Evolutionary conservation across 1,139 yeast genomes (phyloP).

Genomic region (Debaryomycetaceae sp.): DNA sequence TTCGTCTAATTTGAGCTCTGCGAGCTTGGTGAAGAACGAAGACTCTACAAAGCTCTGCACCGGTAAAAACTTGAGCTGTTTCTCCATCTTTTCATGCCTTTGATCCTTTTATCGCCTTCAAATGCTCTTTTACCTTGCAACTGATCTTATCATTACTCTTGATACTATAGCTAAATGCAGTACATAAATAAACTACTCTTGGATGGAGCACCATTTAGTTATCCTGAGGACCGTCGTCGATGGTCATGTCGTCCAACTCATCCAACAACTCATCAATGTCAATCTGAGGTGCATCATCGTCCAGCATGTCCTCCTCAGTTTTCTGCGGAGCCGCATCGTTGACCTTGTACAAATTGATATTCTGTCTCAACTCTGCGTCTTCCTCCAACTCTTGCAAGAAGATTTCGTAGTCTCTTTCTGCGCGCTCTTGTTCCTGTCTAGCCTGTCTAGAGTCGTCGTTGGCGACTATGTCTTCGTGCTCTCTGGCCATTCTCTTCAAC

Average conservation of each 20-base stretch:
- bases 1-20: constrained; percentile 63
- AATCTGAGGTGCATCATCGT: constrained; percentile 73
- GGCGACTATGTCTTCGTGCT: constrained; percentile 84
- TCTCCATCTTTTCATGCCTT: constrained; percentile 1
- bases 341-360: constrained; percentile 82
- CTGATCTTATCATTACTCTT: not conserved
- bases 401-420: constrained; percentile 91
- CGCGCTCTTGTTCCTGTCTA: constrained; percentile 84
- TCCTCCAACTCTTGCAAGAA: constrained; percentile 98
- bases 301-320: constrained; percentile 47
- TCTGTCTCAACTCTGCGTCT: constrained; percentile 90
- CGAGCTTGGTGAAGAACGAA: constrained; percentile 73
- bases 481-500: constrained; percentile 96
- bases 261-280: constrained; percentile 82
- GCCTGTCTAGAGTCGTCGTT: constrained; percentile 74
- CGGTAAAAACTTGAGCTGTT: constrained; percentile 45
- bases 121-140: not conserved
- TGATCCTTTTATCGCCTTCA: not conserved
- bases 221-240: constrained; percentile 39
- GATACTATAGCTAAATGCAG: constrained; percentile 5
- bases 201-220: not conserved
- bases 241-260: constrained; percentile 88
- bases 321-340: constrained; percentile 31
- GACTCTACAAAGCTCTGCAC: constrained; percentile 77
- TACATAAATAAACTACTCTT: not conserved